Evolutionary conservation across 495 filamentous ascomycete genomes (phyloP).

Genomic region (Friedmanniomyces endolithicus): DNA sequence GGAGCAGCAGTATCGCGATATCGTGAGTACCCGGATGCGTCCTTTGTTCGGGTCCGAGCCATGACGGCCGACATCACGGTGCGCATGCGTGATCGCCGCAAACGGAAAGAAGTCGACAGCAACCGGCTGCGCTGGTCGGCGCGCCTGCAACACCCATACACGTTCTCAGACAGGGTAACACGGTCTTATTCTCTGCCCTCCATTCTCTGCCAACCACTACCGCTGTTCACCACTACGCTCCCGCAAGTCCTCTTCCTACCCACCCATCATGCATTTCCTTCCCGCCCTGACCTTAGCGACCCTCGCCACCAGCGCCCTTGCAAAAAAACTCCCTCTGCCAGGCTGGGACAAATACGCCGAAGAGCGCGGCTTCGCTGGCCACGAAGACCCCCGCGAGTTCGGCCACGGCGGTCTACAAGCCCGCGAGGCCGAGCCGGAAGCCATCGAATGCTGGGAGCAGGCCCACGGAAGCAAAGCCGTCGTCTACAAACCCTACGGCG

Average conservation of each 20-base stretch:
- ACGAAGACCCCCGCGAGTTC: not conserved
- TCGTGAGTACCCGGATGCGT: not conserved
- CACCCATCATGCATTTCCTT: conserved; percentile 3
- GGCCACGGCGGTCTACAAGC: not conserved
- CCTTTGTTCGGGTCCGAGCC: not conserved
- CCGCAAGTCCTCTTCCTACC: not conserved
- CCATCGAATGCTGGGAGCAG: not conserved
- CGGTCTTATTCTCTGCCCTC: not conserved
- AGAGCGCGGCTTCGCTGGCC: not conserved
- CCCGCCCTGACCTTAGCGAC: not conserved
- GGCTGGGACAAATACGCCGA: conserved; percentile 3
- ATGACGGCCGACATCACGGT: not conserved
- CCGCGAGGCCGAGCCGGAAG: conserved; percentile 4
- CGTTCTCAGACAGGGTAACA: not conserved
- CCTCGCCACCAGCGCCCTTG: not conserved
- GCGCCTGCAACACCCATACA: not conserved
- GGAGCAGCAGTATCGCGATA: not conserved
- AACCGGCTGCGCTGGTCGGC: not conserved
- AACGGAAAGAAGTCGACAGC: not conserved
- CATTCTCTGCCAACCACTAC: not conserved
- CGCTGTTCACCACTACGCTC: not conserved
- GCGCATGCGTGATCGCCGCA: not conserved
- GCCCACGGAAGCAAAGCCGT: conserved; percentile 4
- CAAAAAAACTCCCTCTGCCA: not conserved
- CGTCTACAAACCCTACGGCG: not conserved